Conservation (phyloP, 345 rosid species). For the Populus euphratica region DNA sequence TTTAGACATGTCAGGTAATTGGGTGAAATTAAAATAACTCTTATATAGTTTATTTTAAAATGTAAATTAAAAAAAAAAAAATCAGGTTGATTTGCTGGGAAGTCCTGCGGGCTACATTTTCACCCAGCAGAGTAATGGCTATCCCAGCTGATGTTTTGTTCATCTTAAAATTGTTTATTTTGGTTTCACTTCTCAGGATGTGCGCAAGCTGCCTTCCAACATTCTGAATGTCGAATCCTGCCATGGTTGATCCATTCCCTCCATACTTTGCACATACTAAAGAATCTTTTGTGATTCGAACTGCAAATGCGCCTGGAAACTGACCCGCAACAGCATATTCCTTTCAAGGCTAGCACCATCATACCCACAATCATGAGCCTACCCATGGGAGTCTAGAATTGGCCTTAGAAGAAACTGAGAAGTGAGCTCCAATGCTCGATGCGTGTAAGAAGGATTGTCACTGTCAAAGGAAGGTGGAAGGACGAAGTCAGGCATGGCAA, state of each 20-base stretch:
- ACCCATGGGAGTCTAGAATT: conserved; percentile 30
- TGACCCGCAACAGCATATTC: conserved; percentile 18
- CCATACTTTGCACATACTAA: conserved; percentile 33
- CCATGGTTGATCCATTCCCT: conserved; percentile 37
- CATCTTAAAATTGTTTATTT: conserved; percentile 23
- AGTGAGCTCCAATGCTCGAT: conserved; percentile 30
- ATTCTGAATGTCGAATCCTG: conserved; percentile 42
- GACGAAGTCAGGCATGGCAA: conserved; percentile 34
- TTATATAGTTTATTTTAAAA: too few species aligned
- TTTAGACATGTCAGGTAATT: accelerated
- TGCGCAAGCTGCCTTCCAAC: conserved; percentile 45
- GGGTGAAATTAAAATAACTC: accelerated
- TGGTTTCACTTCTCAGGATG: conserved; percentile 34
- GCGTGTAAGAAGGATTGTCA: conserved; percentile 32
- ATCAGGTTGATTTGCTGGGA: too few species aligned
- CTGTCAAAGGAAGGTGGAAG: conserved; percentile 44
- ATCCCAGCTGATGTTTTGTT: conserved; percentile 39
- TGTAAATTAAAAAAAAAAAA: too few species aligned
- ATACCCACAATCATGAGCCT: conserved; percentile 46
- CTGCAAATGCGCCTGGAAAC: conserved; percentile 31
- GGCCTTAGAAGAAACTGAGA: conserved; percentile 38
- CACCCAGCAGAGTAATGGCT: conserved; percentile 27
- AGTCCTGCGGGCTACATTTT: conserved; percentile 35
- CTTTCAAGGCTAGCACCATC: conserved; percentile 38
- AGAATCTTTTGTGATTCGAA: conserved; percentile 44